These are phyloP conservation scores for Pinus tabuliformis DNA, from an alignment of 75 land plant genomes.

Conservation along the genomic window DNA sequence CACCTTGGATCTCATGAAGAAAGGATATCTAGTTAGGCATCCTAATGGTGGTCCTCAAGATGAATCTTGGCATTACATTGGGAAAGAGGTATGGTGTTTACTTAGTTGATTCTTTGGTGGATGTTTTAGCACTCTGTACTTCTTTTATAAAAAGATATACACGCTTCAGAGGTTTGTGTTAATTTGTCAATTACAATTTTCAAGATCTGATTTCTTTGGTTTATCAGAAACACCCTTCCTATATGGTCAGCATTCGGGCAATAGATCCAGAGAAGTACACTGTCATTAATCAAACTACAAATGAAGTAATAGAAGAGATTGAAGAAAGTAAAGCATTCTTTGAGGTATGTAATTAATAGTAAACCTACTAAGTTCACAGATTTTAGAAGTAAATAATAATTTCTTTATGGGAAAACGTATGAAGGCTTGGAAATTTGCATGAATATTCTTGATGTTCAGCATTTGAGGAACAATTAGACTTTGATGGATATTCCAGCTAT, in stretches of 20 bases:
- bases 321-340: conserved; percentile 98
- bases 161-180: background rate
- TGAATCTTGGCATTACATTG: conserved; percentile 78
- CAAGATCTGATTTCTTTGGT: background rate
- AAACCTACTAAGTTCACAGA: background rate
- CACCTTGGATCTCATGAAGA: conserved; percentile 50
- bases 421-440: background rate
- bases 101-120: background rate
- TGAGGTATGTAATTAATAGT: conserved; percentile 49
- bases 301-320: conserved; percentile 89
- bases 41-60: conserved; percentile 33
- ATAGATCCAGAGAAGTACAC: conserved; percentile 77
- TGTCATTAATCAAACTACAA: conserved; percentile 57
- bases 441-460: background rate
- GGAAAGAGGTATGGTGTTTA: conserved; percentile 62
- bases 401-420: background rate
- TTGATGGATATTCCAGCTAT: background rate
- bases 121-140: background rate
- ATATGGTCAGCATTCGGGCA: conserved; percentile 69
- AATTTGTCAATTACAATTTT: background rate
- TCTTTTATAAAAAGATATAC: background rate
- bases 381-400: background rate
- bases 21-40: conserved; percentile 56
- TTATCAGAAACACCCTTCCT: conserved; percentile 76
- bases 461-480: background rate